phyloP scores from a whole-genome alignment of 2,329 filamentous ascomycete species.

The Diplocarpon rosae region DNA sequence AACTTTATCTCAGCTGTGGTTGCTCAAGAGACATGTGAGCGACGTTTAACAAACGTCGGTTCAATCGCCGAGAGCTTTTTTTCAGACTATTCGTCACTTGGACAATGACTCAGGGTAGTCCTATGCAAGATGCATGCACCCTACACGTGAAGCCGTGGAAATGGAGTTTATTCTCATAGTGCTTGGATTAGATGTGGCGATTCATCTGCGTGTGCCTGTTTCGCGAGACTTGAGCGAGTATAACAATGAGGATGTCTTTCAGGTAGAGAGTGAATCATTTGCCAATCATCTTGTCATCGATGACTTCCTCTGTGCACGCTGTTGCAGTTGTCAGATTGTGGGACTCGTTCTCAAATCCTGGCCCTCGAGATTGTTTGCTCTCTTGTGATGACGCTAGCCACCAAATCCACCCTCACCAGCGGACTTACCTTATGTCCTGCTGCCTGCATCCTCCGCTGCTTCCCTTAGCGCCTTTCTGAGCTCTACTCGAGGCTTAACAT shows the following conservation, averaged over 20 bases:
- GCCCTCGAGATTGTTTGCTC: not conserved
- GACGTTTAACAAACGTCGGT: not conserved
- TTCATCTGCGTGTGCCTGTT: slow-evolving; percentile 4
- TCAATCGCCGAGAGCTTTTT: slow-evolving; percentile 9
- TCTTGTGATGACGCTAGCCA: not conserved
- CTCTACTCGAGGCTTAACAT: too few species aligned
- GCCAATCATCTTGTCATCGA: not conserved
- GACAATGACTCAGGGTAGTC: not conserved
- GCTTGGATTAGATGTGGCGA: slow-evolving; percentile 16
- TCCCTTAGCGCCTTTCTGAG: too few species aligned
- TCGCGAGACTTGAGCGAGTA: slow-evolving; percentile 8
- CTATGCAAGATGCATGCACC: too few species aligned
- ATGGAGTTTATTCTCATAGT: not conserved
- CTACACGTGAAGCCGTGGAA: too few species aligned
- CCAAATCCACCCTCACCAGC: not conserved
- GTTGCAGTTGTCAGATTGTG: too few species aligned
- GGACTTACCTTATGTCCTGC: not conserved
- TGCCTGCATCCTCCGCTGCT: too few species aligned
- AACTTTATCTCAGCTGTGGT: slow-evolving; percentile 14
- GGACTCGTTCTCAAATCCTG: not conserved
- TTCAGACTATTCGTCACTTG: slow-evolving; percentile 9
- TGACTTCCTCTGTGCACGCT: too few species aligned
- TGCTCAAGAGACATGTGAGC: not conserved
- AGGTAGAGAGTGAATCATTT: too few species aligned
- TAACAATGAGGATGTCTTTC: slow-evolving; percentile 11